Percentiles rank a stretch among this genome's conserved stretches.
These are phyloP conservation scores for Sclerospora graminicola DNA, from an alignment of 352 stramenopile genomes.

Conservation along the genomic window DNA sequence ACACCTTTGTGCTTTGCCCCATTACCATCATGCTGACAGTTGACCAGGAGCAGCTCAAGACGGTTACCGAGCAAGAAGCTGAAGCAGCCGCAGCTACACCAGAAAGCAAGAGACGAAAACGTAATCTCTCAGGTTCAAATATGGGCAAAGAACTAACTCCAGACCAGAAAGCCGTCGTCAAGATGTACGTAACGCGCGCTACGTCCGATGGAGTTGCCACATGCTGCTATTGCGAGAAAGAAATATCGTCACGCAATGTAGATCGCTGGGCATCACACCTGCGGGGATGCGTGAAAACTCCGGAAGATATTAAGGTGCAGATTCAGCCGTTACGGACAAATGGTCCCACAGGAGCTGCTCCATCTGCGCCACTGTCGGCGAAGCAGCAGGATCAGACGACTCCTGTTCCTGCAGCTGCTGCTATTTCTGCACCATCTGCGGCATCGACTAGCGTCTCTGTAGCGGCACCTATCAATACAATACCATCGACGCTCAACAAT, in stretches of 20 bases:
- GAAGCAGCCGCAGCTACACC: conserved; percentile 7
- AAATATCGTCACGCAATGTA: conserved; percentile 77
- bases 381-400: not conserved
- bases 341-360: conserved; percentile 1
- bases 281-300: conserved; percentile 63
- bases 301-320: conserved; percentile 64
- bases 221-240: conserved; percentile 78
- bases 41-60: conserved; percentile 28
- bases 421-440: not conserved
- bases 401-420: not conserved
- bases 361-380: not conserved
- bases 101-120: conserved; percentile 27
- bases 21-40: conserved; percentile 30
- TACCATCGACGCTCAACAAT: conserved; percentile 9
- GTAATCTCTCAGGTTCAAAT: conserved; percentile 9
- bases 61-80: conserved; percentile 14
- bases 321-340: conserved; percentile 49
- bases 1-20: conserved; percentile 4
- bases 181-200: conserved; percentile 63
- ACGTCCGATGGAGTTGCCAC: conserved; percentile 51
- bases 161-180: conserved; percentile 67
- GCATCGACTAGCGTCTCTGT: conserved; percentile 1
- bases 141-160: conserved; percentile 54
- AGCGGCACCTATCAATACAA: not conserved
- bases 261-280: conserved; percentile 77